Conservation (phyloP, 345 rosid species). For the Corymbia maculata region DNA sequence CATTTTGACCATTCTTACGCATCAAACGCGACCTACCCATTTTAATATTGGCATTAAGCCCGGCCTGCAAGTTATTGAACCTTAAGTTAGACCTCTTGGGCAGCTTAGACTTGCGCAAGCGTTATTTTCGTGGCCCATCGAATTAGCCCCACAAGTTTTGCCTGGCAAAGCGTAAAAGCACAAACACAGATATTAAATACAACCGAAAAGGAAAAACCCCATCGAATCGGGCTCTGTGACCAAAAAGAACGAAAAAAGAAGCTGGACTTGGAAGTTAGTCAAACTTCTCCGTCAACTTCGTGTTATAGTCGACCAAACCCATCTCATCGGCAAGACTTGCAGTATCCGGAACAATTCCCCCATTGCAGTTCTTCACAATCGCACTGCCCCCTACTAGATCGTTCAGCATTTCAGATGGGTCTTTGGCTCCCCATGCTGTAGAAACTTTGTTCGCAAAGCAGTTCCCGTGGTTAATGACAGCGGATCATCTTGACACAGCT, state of each 20-base stretch:
- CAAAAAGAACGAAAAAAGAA: too few species aligned
- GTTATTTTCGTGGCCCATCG: not conserved
- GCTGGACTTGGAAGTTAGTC: not conserved
- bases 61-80: not conserved
- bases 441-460: constrained; percentile 53
- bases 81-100: not conserved
- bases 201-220: not conserved
- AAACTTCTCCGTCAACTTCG: not conserved
- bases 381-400: constrained; percentile 60
- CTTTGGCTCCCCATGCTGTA: constrained; percentile 92
- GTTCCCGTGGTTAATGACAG: constrained; percentile 61
- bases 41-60: not conserved
- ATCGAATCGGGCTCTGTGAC: not conserved
- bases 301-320: not conserved
- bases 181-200: not conserved
- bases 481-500: constrained; percentile 77
- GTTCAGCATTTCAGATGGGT: constrained; percentile 52
- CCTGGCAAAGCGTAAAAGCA: not conserved
- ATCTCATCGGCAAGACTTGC: constrained; percentile 51
- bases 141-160: not conserved
- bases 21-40: not conserved
- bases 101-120: not conserved
- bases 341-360: constrained; percentile 61
- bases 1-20: not conserved
- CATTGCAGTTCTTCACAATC: constrained; percentile 29